Base-by-base conservation (phyloP, 495 filamentous ascomycete species). In the Penicillium alfredii region DNA sequence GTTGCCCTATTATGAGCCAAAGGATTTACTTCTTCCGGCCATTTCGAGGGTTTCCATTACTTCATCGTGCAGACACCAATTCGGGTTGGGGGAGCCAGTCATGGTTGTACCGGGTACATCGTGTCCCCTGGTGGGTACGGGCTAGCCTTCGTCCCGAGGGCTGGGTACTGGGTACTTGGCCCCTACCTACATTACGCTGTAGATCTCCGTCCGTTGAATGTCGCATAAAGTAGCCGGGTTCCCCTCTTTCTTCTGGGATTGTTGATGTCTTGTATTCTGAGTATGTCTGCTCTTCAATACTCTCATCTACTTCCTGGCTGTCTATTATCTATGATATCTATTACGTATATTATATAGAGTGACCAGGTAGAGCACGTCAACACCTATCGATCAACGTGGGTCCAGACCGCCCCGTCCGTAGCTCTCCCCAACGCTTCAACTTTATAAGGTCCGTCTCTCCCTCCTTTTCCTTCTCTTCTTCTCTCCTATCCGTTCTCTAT, bases 321-420 rank as follows among this genome's bases (percentile, higher is more conserved):
- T n/a, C n/a, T n/a, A n/a, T n/a, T n/a, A n/a, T n/a, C n/a, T n/a
- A n/a, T n/a, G n/a, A n/a, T n/a, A n/a, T n/a, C n/a, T n/a, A n/a
- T n/a, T n/a, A n/a, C n/a, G n/a, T n/a, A n/a, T n/a, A n/a, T n/a
- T n/a, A n/a, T n/a, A n/a, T n/a, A n/a, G n/a, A n/a, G n/a, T n/a
- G n/a, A n/a, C n/a, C 29, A 15, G 11, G 29, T 37, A 35, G 36
- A 38, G 30, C 12, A 53, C 50, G 40, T 47, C 29, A 28, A 2
- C 35, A n/a, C n/a, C 48, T 46, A 44, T 50, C 45, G 41, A 47
- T 50, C 49, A 50, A 25, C 11, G 8, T 38, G 31, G 40, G 44
- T 36, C 51, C 42, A 55, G 43, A 45, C 52, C 52, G 55, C 55
- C 52, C n/a, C 46, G 51, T 39, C 41, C 50, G 53, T 45, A 55